These are phyloP conservation scores for Chaetomium strumarium DNA, from an alignment of 2,329 filamentous ascomycete genomes.

Conservation along the genomic window DNA sequence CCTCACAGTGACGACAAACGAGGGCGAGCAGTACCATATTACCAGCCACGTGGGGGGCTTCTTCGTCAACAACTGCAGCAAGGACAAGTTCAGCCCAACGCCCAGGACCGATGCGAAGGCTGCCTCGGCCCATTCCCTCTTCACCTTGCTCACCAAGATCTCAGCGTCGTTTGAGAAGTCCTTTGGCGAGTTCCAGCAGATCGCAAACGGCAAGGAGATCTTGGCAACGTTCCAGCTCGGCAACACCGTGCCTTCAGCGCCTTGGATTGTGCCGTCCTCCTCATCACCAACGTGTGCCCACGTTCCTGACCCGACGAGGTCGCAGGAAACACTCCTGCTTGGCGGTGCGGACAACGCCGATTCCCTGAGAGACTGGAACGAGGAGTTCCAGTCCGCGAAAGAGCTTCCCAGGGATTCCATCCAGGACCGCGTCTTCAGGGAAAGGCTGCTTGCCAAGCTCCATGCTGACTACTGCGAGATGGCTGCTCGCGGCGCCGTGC, in stretches of 20 bases:
- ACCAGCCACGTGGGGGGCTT: constrained; percentile 93
- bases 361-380: constrained; percentile 95
- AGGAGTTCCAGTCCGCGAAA: constrained; percentile 94
- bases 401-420: constrained; percentile 91
- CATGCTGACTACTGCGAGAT: constrained; percentile 98
- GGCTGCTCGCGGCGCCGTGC: constrained; percentile 81
- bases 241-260: constrained; percentile 85
- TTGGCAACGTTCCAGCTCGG: constrained; percentile 92
- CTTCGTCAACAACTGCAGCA: constrained; percentile 94
- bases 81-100: constrained; percentile 88
- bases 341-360: constrained; percentile 90
- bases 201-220: constrained; percentile 79
- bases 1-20: constrained; percentile 79
- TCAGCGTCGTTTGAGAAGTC: constrained; percentile 76
- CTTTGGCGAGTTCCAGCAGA: constrained; percentile 75
- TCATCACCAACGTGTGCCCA: constrained; percentile 63
- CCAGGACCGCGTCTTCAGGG: constrained; percentile 92
- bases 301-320: constrained; percentile 75
- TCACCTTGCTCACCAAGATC: constrained; percentile 69
- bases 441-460: constrained; percentile 88
- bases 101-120: constrained; percentile 75
- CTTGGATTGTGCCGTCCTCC: constrained; percentile 77
- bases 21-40: constrained; percentile 91
- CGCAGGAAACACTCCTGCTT: constrained; percentile 88
- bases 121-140: constrained; percentile 74